Evolutionary conservation across 1,139 yeast species (phyloP), one percentile per base, ranked within the genome.

Genomic region (Arxiozyma bovina): DNA sequence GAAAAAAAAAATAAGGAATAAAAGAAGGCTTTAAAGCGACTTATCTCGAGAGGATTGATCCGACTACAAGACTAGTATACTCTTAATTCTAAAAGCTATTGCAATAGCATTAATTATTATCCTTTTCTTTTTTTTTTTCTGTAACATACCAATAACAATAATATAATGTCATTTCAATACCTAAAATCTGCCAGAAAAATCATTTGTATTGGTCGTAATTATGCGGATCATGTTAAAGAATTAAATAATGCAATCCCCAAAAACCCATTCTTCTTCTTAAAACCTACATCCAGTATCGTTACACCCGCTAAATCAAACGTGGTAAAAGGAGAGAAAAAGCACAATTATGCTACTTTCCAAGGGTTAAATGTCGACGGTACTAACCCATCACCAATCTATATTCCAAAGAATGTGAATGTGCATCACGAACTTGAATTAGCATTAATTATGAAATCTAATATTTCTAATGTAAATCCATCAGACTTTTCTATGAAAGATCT

Each of bases 401-500:
- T 90, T 27, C 99, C 99, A 27, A 77, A 77, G 52, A 96, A 96
- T 2, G 85, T 82, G 1, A 73, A 75, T 42, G 95, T 87, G 2
- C 98, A 93, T 70, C 93, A 93, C 68, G 99, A 93, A 72, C 86
- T 93, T 34, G 99, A 94, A 70, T 73, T 93, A 58, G 99, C 96
- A 0, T 74, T 93, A 54, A 74, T 90, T 9, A 74, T 93, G 63
- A 83, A 83, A 59, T 79, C 80, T 62, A 77, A 75, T 43, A 74
- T 91, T 63, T 77, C 80, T 57, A 81, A 91, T 66, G 74, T 86
- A 53, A 77, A 84, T 22, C 77, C 82, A 1, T 69, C 68, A 2
- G 69, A 71, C 0, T 86, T 87, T 67, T 74, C 81, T n/a, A 77
- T 79, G 15, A 67, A 78, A 54, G 87, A 88, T 53, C 94, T 95